phyloP scores from a whole-genome alignment of 768 basidiomycete species.

The Cyclocybe cylindracea region DNA sequence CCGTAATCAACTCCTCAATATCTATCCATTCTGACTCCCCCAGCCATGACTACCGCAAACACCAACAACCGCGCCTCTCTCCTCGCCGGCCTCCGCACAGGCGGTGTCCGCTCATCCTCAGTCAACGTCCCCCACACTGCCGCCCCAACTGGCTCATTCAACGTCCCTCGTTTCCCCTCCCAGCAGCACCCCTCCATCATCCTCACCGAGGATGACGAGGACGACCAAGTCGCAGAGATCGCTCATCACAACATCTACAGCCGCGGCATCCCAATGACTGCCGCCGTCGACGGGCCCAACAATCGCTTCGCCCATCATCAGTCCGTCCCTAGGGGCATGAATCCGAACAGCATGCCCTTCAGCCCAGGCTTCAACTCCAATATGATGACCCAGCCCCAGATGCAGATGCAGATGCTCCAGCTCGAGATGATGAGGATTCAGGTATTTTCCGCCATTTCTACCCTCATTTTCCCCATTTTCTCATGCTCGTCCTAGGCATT shows the following conservation, averaged over 20 bases:
- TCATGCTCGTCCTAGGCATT: slow-evolving; percentile 44
- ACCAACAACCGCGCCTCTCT: slow-evolving; percentile 77
- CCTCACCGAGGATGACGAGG: slow-evolving; percentile 58
- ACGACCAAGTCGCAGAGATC: slow-evolving; percentile 62
- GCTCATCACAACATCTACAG: slow-evolving; percentile 45
- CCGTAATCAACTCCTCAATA: slow-evolving; percentile 26
- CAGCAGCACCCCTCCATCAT: slow-evolving; percentile 38
- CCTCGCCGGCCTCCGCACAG: slow-evolving; percentile 86
- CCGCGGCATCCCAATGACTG: slow-evolving; percentile 62
- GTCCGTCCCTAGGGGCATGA: slow-evolving; percentile 42
- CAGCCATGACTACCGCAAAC: slow-evolving; percentile 47
- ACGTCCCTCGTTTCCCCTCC: slow-evolving; percentile 56
- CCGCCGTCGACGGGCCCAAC: slow-evolving; percentile 68
- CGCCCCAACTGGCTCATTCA: slow-evolving; percentile 63
- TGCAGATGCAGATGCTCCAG: slow-evolving; percentile 87
- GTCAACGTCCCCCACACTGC: slow-evolving; percentile 65
- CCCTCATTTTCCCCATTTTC: slow-evolving; percentile 10
- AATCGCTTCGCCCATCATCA: slow-evolving; percentile 71
- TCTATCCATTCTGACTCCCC: slow-evolving; percentile 29
- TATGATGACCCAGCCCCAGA: slow-evolving; percentile 43
- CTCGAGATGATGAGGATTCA: slow-evolving; percentile 81
- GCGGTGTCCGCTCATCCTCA: slow-evolving; percentile 82
- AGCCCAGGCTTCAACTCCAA: slow-evolving; percentile 50
- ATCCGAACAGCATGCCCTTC: slow-evolving; percentile 57
- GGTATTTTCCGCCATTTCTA: slow-evolving; percentile 38